A percentile compares a stretch with the other conserved stretches of the same genome.
phyloP scores from a whole-genome alignment of 768 basidiomycete species.

The Crassisporium funariophilum region DNA sequence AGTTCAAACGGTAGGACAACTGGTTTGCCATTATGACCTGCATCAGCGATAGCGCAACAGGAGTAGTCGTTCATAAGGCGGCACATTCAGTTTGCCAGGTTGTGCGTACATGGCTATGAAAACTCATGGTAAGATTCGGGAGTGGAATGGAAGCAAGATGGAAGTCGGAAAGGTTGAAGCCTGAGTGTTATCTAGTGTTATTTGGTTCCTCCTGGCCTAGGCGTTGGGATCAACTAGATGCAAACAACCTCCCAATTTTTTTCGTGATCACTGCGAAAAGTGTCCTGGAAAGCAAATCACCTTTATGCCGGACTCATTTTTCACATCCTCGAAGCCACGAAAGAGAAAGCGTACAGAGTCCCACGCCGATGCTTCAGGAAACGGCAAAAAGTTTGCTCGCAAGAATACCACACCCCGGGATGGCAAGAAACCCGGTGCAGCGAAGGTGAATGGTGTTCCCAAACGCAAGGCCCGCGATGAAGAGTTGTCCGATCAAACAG shows the following conservation, averaged over 20 bases:
- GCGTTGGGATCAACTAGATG: conserved; percentile 7
- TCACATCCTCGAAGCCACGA: conserved; percentile 57
- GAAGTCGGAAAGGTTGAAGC: background rate
- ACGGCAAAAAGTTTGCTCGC: conserved; percentile 26
- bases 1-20: conserved; percentile 5
- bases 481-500: conserved; percentile 68
- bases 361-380: conserved; percentile 22
- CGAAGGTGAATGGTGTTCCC: conserved; percentile 13
- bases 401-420: conserved; percentile 20
- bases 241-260: conserved; percentile 19
- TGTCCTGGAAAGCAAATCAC: background rate
- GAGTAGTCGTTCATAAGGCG: too few species aligned
- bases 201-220: background rate
- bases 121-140: too few species aligned
- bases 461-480: conserved; percentile 50
- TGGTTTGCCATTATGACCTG: too few species aligned
- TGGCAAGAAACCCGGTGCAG: conserved; percentile 26
- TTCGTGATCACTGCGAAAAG: background rate
- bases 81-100: too few species aligned
- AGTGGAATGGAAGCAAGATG: too few species aligned
- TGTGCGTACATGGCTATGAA: too few species aligned
- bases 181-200: background rate
- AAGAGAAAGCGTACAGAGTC: conserved; percentile 61
- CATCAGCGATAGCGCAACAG: too few species aligned
- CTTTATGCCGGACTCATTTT: conserved; percentile 85